Conservation (phyloP, 345 rosid genomes). For the Orychophragmus violaceus region DNA sequence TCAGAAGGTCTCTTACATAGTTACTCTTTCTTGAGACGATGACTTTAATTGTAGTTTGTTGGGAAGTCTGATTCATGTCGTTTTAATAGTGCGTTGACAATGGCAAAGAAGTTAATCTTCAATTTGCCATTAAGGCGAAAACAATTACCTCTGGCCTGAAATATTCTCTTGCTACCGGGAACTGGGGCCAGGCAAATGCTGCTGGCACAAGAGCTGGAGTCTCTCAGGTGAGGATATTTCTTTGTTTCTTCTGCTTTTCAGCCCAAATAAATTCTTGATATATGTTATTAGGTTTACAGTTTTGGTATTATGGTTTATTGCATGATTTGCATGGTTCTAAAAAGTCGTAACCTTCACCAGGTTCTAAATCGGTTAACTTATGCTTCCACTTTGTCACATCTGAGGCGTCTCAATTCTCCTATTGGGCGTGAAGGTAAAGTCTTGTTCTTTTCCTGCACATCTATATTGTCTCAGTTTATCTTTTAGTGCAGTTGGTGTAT, state of each 20-base stretch:
- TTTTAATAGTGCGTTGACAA: slow-evolving; percentile 76
- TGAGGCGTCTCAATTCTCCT: slow-evolving; percentile 95
- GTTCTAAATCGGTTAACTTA: slow-evolving; percentile 93
- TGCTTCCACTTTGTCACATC: slow-evolving; percentile 92
- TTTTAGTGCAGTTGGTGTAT: not conserved
- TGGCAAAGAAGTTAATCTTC: slow-evolving; percentile 95
- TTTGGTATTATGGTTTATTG: not conserved
- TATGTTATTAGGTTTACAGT: slow-evolving; percentile 6
- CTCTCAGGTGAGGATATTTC: slow-evolving; percentile 61
- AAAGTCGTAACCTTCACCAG: slow-evolving; percentile 29
- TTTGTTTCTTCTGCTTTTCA: not conserved
- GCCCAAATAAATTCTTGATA: not conserved
- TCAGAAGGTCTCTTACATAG: slow-evolving; percentile 66
- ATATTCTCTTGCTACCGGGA: slow-evolving; percentile 97
- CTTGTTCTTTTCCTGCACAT: slow-evolving; percentile 10
- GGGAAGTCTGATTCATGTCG: slow-evolving; percentile 11
- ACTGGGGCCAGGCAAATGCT: slow-evolving; percentile 99
- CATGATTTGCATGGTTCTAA: slow-evolving; percentile 1
- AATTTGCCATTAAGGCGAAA: slow-evolving; percentile 94
- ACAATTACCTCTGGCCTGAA: slow-evolving; percentile 97
- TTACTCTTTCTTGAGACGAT: not conserved
- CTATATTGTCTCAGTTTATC: not conserved
- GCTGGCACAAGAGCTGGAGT: slow-evolving; percentile 99
- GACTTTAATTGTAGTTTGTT: not conserved
- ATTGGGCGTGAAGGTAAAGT: slow-evolving; percentile 94